These are phyloP conservation scores for Taphrina deformans DNA, from an alignment of 1,139 yeast genomes.

Conservation along the genomic window DNA sequence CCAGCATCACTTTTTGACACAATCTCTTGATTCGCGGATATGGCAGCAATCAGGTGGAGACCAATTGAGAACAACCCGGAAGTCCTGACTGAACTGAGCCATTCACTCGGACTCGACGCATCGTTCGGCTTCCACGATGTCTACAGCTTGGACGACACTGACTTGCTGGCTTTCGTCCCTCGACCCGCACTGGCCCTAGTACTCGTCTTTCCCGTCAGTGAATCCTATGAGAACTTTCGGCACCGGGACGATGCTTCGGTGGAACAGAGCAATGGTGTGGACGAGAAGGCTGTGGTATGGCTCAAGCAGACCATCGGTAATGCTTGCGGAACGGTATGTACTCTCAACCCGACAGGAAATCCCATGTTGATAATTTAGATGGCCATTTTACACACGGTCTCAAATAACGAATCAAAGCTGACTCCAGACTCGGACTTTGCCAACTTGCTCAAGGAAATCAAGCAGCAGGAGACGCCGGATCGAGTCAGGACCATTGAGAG, in stretches of 20 bases:
- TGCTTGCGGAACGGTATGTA: constrained; percentile 74
- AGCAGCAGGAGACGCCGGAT: constrained; percentile 46
- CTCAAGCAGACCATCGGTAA: constrained; percentile 79
- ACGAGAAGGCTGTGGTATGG: constrained; percentile 52
- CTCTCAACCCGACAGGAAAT: too few relatives aligned
- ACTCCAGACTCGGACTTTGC: constrained; percentile 44
- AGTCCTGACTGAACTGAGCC: constrained; percentile 72
- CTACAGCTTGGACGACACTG: constrained; percentile 78
- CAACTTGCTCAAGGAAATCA: constrained; percentile 43
- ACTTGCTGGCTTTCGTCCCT: constrained; percentile 72
- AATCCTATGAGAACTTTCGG: constrained; percentile 58
- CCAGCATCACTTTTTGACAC: too few relatives aligned
- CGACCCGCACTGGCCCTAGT: constrained; percentile 76
- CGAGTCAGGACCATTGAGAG: constrained; percentile 54
- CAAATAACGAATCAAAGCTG: constrained; percentile 56
- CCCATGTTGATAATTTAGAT: constrained; percentile 45
- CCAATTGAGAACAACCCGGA: constrained; percentile 92
- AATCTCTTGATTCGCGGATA: too few relatives aligned
- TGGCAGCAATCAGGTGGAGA: constrained; percentile 44
- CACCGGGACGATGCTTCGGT: constrained; percentile 45
- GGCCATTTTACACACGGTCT: constrained; percentile 74
- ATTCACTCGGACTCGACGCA: constrained; percentile 64
- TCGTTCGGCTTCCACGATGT: constrained; percentile 72
- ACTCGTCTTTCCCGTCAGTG: constrained; percentile 76
- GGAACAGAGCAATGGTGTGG: constrained; percentile 43